phyloP scores from a whole-genome alignment of 192 early-diverging fungal genomes.

The Linnemannia hyalina region DNA sequence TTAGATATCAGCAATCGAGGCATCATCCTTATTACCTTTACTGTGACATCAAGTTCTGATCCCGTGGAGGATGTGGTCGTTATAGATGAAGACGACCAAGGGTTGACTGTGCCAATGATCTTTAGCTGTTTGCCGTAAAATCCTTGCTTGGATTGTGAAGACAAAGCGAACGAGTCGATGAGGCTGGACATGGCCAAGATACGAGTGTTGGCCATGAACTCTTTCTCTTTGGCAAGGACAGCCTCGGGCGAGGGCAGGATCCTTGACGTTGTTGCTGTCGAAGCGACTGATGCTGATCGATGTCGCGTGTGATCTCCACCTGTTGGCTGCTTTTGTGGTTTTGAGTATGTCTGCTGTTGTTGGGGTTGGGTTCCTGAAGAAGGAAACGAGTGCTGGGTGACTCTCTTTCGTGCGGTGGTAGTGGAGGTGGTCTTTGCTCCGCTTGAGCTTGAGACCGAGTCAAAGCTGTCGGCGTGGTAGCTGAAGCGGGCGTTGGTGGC shows the following conservation, averaged over 20 bases:
- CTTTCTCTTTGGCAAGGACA: conserved; percentile 41
- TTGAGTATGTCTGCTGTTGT: neutral
- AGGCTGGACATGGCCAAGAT: conserved; percentile 50
- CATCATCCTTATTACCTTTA: conserved; percentile 35
- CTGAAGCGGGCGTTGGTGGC: conserved; percentile 14
- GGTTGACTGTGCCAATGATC: conserved; percentile 30
- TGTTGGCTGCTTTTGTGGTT: conserved; percentile 1
- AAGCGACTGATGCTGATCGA: conserved; percentile 29
- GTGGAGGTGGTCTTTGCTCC: conserved; percentile 1
- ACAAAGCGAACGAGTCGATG: conserved; percentile 37
- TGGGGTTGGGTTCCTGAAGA: neutral
- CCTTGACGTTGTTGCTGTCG: neutral
- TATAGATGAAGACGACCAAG: neutral
- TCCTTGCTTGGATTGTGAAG: conserved; percentile 42
- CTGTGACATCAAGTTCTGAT: conserved; percentile 39
- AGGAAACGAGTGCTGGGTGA: conserved; percentile 16
- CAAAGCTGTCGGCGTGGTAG: conserved; percentile 33
- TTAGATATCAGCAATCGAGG: neutral
- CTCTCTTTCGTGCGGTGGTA: conserved; percentile 6
- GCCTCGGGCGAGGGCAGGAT: conserved; percentile 20
- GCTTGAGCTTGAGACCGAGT: neutral
- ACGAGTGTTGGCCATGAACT: conserved; percentile 52
- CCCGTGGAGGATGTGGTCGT: conserved; percentile 12
- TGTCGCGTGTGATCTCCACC: conserved; percentile 8
- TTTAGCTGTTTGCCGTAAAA: conserved; percentile 54